A percentile compares a stretch with the other conserved stretches of the same genome.
phyloP scores from a whole-genome alignment of 129 eudicot species.

The Helianthus annuus region HanXRQr2.0-SUNRISE NC_035442.2:105789605-105790104 shows the following conservation, averaged over 20 bases:
- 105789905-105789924: conserved; percentile 91
- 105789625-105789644: not conserved
- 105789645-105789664: not conserved
- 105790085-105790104: not conserved
- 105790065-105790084: not conserved
- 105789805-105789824: conserved; percentile 98
- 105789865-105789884: conserved; percentile 99
- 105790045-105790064: not conserved
- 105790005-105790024: conserved; percentile 11
- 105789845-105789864: conserved; percentile 99
- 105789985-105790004: conserved; percentile 1
- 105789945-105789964: not conserved
- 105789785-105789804: conserved; percentile 98
- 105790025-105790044: not conserved
- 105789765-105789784: conserved; percentile 13
- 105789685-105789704: no score
- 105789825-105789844: conserved; percentile 97
- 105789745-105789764: conserved; percentile 6
- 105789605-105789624: not conserved
- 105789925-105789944: conserved; percentile 79
- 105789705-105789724: not conserved
- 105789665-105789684: not conserved
- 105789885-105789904: conserved; percentile 98
- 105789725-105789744: not conserved
- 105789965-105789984: not conserved